Evolutionary conservation across 306 rosid genomes (phyloP).

Genomic region (Dryas drummondii): DNA sequence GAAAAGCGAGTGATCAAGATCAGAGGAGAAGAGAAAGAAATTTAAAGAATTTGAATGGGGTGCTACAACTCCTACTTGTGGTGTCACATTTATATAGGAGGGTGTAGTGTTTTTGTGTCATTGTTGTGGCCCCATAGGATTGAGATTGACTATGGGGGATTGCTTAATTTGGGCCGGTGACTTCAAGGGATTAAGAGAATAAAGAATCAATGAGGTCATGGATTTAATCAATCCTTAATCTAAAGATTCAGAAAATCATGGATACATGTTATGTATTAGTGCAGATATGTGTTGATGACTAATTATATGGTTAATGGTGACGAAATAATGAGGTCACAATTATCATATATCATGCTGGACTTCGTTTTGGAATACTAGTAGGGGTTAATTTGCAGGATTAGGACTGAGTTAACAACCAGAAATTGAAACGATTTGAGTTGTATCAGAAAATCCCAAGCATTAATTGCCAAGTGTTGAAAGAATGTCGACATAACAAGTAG

Average conservation of each 20-base stretch:
- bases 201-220: background rate
- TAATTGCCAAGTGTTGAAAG: background rate
- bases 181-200: background rate
- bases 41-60: background rate
- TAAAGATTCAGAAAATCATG: background rate
- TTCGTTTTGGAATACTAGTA: background rate
- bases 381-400: background rate
- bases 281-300: too few relatives aligned
- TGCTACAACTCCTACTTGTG: background rate
- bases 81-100: background rate
- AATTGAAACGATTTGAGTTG: background rate
- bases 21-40: background rate
- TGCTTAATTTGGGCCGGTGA: background rate
- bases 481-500: conserved; percentile 24
- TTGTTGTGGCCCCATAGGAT: background rate
- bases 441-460: background rate
- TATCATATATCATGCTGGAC: background rate
- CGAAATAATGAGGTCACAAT: background rate
- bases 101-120: background rate
- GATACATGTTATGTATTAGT: background rate
- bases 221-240: background rate
- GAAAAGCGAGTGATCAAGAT: too few relatives aligned
- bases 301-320: background rate
- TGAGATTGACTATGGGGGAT: background rate
- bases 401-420: background rate